Conservation (phyloP, 129 eudicot species). For the Escallonia herrerae region DNA sequence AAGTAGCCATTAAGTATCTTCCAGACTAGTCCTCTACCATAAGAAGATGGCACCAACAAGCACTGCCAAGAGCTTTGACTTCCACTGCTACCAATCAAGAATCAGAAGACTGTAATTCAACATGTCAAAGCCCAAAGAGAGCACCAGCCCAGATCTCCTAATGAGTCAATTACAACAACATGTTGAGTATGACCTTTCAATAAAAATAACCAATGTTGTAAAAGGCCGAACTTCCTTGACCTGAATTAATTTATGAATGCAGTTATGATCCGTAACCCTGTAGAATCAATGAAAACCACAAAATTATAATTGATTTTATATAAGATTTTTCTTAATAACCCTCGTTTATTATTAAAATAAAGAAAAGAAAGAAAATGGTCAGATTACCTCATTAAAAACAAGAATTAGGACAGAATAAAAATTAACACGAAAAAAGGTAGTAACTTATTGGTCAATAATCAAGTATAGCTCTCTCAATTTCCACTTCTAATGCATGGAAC, state of each 20-base stretch:
- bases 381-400: not conserved
- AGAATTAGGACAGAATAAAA: not conserved
- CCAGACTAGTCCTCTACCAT: conserved; percentile 4
- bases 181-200: conserved; percentile 29
- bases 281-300: conserved; percentile 8
- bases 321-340: not conserved
- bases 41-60: conserved; percentile 18
- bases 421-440: not conserved
- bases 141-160: conserved; percentile 20
- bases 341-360: not conserved
- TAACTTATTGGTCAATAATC: not conserved
- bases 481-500: too few relatives aligned
- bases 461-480: not conserved
- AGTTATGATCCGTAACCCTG: conserved; percentile 29
- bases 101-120: conserved; percentile 57
- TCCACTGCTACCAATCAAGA: conserved; percentile 59
- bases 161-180: conserved; percentile 20
- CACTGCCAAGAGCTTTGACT: conserved; percentile 29
- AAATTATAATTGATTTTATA: not conserved
- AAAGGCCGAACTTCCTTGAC: conserved; percentile 8
- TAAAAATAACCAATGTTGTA: not conserved
- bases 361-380: not conserved
- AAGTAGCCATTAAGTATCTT: conserved; percentile 44
- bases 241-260: conserved; percentile 17
- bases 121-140: conserved; percentile 25